phyloP scores from a whole-genome alignment of 805 yeast species.

The Barnettozyma californica region DNA sequence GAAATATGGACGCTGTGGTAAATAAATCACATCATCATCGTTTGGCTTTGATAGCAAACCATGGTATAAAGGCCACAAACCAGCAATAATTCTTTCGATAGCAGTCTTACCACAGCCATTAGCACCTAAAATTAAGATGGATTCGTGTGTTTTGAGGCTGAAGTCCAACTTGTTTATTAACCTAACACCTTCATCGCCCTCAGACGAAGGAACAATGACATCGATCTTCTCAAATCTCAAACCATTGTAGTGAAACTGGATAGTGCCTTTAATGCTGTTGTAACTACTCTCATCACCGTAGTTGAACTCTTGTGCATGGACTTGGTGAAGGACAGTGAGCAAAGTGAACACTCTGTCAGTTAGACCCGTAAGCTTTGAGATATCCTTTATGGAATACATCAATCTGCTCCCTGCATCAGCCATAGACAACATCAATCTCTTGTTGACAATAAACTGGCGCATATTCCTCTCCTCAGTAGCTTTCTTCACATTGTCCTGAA shows the following conservation, averaged over 20 bases:
- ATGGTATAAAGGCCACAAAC: constrained; percentile 84
- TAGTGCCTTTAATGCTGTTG: constrained; percentile 68
- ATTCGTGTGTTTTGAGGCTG: constrained; percentile 45
- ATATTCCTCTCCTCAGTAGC: constrained; percentile 51
- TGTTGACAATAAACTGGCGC: constrained; percentile 86
- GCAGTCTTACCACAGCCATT: constrained; percentile 91
- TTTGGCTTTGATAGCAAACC: constrained; percentile 81
- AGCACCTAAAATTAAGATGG: constrained; percentile 74
- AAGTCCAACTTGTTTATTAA: constrained; percentile 60
- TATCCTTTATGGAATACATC: constrained; percentile 91
- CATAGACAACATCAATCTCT: constrained; percentile 80
- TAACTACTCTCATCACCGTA: constrained; percentile 36
- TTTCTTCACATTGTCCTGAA: constrained; percentile 23
- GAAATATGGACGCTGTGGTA: constrained; percentile 87
- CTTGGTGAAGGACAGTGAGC: constrained; percentile 73
- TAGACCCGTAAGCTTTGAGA: constrained; percentile 86
- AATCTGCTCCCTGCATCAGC: constrained; percentile 94
- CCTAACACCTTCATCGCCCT: constrained; percentile 56
- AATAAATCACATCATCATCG: constrained; percentile 60
- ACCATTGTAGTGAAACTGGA: constrained; percentile 74
- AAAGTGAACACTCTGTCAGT: constrained; percentile 80
- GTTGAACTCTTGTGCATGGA: constrained; percentile 51
- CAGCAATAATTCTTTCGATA: constrained; percentile 76
- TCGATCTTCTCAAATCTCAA: constrained; percentile 79
- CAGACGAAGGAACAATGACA: constrained; percentile 65